Percentiles rank a stretch among this genome's conserved stretches.
These are phyloP conservation scores for Abrus precatorius DNA, from an alignment of 306 rosid species.

Conservation along the genomic window DNA sequence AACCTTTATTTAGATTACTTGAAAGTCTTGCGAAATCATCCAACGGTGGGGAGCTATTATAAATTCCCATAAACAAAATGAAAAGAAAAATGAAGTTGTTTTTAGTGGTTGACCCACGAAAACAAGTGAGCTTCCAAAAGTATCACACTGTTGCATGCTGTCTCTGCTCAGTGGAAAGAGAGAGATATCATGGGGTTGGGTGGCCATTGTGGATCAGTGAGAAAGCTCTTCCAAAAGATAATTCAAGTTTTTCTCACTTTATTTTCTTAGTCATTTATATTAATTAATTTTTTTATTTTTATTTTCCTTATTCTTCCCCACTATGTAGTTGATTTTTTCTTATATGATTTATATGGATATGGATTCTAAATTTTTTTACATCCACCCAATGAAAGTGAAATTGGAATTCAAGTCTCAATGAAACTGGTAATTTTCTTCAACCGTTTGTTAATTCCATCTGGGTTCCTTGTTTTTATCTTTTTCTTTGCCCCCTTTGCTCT, in stretches of 20 bases:
- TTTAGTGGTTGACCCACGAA: conserved; percentile 52
- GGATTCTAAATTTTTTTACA: conserved; percentile 36
- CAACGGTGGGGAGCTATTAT: background rate
- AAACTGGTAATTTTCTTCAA: conserved; percentile 60
- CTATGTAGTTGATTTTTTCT: conserved; percentile 12
- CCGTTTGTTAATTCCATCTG: conserved; percentile 44
- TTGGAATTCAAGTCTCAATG: conserved; percentile 49
- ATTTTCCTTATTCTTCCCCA: conserved; percentile 18
- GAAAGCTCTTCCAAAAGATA: conserved; percentile 54
- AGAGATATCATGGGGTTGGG: conserved; percentile 51
- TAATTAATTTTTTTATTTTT: background rate
- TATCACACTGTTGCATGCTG: conserved; percentile 61
- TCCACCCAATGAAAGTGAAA: conserved; percentile 39
- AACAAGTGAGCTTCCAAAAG: conserved; percentile 60
- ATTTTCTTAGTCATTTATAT: background rate
- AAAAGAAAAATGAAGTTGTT: background rate
- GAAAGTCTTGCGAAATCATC: background rate
- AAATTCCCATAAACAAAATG: background rate
- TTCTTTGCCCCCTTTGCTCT: conserved; percentile 16
- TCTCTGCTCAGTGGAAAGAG: conserved; percentile 51
- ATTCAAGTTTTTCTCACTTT: conserved; percentile 24
- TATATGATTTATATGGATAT: conserved; percentile 7
- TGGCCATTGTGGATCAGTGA: conserved; percentile 55
- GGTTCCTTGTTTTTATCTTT: conserved; percentile 36
- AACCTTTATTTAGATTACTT: background rate